phyloP scores from a whole-genome alignment of 768 basidiomycete species.

The Rhodosporidiobolus odoratus region DNA sequence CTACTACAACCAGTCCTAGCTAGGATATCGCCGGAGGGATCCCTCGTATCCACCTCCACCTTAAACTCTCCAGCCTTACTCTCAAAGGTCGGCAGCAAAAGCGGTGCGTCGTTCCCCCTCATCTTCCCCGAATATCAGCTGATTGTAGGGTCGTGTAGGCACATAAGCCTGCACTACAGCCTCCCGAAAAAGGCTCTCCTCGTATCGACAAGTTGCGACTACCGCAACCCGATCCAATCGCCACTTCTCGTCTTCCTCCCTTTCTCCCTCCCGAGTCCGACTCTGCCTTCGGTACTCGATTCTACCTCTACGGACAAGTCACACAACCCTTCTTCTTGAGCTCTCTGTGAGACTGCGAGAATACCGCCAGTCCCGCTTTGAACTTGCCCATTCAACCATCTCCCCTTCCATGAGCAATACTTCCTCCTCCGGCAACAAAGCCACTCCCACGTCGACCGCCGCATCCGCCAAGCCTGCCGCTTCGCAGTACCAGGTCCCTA shows the following conservation, averaged over 20 bases:
- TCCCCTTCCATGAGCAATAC: constrained; percentile 22
- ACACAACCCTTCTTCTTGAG: not conserved
- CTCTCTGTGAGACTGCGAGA: not conserved
- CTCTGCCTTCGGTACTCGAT: not conserved
- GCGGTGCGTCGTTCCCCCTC: not conserved
- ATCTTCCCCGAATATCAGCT: not conserved
- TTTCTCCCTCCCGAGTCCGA: not conserved
- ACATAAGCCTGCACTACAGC: not conserved
- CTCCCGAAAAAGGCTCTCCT: not conserved
- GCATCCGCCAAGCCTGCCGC: not conserved
- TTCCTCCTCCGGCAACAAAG: constrained; percentile 7
- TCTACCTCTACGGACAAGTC: not conserved
- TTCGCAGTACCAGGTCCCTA: not conserved
- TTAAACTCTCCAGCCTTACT: not conserved
- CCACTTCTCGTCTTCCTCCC: too few species aligned
- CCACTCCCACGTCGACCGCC: constrained; percentile 2
- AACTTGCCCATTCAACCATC: not conserved
- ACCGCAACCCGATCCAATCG: constrained; percentile 11
- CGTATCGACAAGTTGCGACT: not conserved
- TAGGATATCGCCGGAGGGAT: too few species aligned
- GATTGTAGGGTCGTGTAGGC: not conserved
- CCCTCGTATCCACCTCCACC: too few species aligned
- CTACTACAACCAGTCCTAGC: too few species aligned
- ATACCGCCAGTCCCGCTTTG: not conserved
- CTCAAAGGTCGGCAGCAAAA: not conserved